Base-by-base conservation (phyloP, 805 yeast genomes). In the Candida pseudofarinosa region DNA sequence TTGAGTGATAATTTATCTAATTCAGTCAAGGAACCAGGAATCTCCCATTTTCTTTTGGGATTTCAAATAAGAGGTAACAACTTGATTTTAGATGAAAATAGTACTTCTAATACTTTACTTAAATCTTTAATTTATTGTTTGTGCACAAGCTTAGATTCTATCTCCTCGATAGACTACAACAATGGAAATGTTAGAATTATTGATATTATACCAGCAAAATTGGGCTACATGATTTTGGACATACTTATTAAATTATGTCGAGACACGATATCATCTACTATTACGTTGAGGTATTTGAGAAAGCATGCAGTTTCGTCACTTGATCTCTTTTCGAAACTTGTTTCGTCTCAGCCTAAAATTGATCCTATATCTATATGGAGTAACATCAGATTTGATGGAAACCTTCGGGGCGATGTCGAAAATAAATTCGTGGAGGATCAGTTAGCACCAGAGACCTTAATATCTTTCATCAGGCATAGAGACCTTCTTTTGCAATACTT, bases 11-110 rank as follows among this genome's bases (percentile, higher is more conserved):
- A 79, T 46, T 62, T 88, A 39, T 43, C 48, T 4, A 58, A 68
- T 1, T 47, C 65, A 1, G 63, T 67, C 5, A 65, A 64, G 8
- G 64, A 62, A 13, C 73, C 80, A 4, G 73, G 83, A 0, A 73
- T 85, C 1, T 67, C 91, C 1, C 97, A 89, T 56, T 82, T 83
- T 51, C 59, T 91, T 6, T 69, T 91, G 1, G 98, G 98, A 0
- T 88, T 81, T 59, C 80, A 78, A 34, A 53, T 63, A 50, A 45
- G 62, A 52, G 76, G 67, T 4, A 65, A 55, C 1, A 77, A 73
- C 40, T 63, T 81, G 16, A 59, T 77, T 0, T 58, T 81, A n/a
- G 80, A 80, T 2, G 80, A 88, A 0, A 79, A 80, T 18, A 74
- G 83, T 40, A 63, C 62, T 2, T 75, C 87, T 0, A 67, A 71